These are phyloP conservation scores for Boletus insuetus DNA, from an alignment of 768 basidiomycete species.

Conservation along the genomic window DNA sequence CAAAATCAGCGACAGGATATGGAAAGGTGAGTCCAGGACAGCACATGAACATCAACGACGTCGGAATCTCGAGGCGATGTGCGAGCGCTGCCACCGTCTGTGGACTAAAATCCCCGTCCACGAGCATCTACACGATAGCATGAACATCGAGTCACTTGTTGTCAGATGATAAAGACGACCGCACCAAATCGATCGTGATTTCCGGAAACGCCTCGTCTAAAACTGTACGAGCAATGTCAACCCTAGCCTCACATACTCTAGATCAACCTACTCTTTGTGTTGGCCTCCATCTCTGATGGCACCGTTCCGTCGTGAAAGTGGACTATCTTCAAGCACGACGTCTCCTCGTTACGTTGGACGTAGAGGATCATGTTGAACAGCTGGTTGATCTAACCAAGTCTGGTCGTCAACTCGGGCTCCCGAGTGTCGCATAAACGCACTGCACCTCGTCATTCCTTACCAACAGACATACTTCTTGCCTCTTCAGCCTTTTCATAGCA, in stretches of 20 bases:
- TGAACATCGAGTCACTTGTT: neutral
- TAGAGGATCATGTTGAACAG: conserved; percentile 66
- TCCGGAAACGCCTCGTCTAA: conserved; percentile 64
- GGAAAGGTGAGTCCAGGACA: conserved; percentile 50
- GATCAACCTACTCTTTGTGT: conserved; percentile 51
- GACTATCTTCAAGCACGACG: conserved; percentile 63
- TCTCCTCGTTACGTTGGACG: conserved; percentile 66
- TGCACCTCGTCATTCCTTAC: conserved; percentile 65
- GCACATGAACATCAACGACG: conserved; percentile 60
- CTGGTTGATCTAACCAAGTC: conserved; percentile 51
- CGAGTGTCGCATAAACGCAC: neutral
- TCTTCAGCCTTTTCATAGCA: conserved; percentile 45
- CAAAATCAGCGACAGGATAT: conserved; percentile 47
- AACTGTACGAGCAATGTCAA: conserved; percentile 30
- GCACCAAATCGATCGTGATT: conserved; percentile 59
- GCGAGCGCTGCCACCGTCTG: conserved; percentile 47
- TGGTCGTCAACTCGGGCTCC: neutral
- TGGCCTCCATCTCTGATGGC: conserved; percentile 72
- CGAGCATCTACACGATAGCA: conserved; percentile 38
- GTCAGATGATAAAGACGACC: conserved; percentile 3
- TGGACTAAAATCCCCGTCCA: conserved; percentile 45
- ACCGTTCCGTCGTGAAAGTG: conserved; percentile 60
- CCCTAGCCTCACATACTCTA: neutral
- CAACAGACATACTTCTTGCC: conserved; percentile 57
- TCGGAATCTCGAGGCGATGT: conserved; percentile 46